A percentile compares a stretch with the other conserved stretches of the same genome.
Evolutionary conservation across 345 rosid genomes (phyloP).

Genomic region (Carallia pectinifolia): DNA sequence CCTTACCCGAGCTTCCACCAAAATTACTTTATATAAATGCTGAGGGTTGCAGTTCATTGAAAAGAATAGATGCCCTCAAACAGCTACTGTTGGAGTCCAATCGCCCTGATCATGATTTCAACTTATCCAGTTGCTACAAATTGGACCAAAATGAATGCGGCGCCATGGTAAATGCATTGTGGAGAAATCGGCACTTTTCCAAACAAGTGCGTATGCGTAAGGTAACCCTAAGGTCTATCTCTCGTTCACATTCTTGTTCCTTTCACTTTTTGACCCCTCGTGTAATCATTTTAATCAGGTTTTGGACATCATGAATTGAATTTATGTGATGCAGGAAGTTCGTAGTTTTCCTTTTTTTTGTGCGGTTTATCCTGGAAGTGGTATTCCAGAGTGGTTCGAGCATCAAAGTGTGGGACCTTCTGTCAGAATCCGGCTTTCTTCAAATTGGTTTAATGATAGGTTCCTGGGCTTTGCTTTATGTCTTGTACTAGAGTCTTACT

Average conservation of each 20-base stretch:
- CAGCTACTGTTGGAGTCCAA: no score
- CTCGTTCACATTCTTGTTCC: background rate
- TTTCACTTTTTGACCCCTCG: background rate
- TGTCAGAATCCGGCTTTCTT: background rate
- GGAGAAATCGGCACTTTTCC: conserved; percentile 1
- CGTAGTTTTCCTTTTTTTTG: background rate
- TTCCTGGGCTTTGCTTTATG: background rate
- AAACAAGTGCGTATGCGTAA: background rate
- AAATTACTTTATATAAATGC: conserved; percentile 3
- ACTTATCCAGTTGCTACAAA: conserved; percentile 2
- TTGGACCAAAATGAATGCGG: conserved; percentile 10
- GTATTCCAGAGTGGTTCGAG: conserved; percentile 8
- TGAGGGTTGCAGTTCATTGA: no score
- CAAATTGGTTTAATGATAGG: conserved; percentile 9
- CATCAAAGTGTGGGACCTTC: background rate
- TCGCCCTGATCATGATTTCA: no score
- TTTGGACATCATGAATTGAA: no score
- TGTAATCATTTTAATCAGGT: background rate
- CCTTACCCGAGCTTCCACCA: conserved; percentile 8
- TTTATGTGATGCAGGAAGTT: conserved; percentile 5
- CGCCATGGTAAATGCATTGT: background rate
- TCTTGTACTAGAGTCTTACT: background rate
- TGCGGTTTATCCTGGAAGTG: conserved; percentile 5
- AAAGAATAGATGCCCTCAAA: no score
- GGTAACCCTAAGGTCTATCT: conserved; percentile 1